phyloP scores from a whole-genome alignment of 495 filamentous ascomycete species.

The Xylaria grammica region DNA sequence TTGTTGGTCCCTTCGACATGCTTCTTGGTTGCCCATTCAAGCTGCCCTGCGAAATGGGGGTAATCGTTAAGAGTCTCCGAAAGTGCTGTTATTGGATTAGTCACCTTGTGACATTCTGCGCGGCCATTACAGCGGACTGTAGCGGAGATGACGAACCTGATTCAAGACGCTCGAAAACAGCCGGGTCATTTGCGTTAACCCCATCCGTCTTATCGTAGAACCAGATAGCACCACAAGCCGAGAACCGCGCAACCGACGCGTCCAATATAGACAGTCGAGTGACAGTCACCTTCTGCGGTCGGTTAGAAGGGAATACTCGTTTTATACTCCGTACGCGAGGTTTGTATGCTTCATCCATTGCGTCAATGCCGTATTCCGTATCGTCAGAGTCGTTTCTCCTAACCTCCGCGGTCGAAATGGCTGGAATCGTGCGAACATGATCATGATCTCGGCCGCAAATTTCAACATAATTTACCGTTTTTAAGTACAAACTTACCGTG shows the following conservation, averaged over 20 bases:
- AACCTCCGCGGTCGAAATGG: no score
- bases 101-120: not conserved
- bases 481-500: not conserved
- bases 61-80: conserved; percentile 41
- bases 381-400: no score
- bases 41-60: conserved; percentile 44
- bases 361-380: not conserved
- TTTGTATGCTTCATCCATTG: not conserved
- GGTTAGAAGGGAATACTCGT: conserved; percentile 32
- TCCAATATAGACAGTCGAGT: conserved; percentile 47
- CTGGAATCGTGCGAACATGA: not conserved
- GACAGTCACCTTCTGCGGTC: conserved; percentile 10
- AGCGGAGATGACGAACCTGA: conserved; percentile 3
- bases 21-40: conserved; percentile 34
- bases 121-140: not conserved
- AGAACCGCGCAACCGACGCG: conserved; percentile 37
- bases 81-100: conserved; percentile 29
- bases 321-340: conserved; percentile 21
- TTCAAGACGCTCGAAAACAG: conserved; percentile 36
- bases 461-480: not conserved
- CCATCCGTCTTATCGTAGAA: conserved; percentile 37
- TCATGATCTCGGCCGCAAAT: not conserved
- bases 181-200: conserved; percentile 25
- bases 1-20: conserved; percentile 27
- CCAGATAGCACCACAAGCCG: conserved; percentile 46